Percentiles rank a stretch among this genome's conserved stretches.
These are phyloP conservation scores for Ganoderma multipileum DNA, from an alignment of 1,284 basidiomycete genomes.

Conservation along the genomic window DNA sequence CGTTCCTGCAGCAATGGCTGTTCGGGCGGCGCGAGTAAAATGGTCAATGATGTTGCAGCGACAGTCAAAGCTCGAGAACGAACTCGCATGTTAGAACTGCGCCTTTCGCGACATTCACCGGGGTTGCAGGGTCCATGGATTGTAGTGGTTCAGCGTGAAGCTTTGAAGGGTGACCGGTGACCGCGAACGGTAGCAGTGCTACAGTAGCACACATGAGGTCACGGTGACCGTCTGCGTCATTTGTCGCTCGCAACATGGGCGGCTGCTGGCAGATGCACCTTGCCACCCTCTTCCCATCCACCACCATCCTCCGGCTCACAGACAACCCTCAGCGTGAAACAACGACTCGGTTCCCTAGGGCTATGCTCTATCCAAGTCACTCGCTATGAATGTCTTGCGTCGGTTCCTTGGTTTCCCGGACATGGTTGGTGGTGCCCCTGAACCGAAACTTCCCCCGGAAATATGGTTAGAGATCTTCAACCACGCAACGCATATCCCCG, in stretches of 20 bases:
- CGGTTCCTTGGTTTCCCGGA: not conserved
- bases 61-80: slow-evolving; percentile 48
- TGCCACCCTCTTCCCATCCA: not conserved
- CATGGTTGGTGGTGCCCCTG: not conserved
- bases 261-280: no score
- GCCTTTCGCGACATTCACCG: slow-evolving; percentile 58
- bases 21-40: slow-evolving; percentile 6
- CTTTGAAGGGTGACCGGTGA: not conserved
- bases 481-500: slow-evolving; percentile 40
- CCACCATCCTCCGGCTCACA: not conserved
- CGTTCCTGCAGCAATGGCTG: slow-evolving; percentile 59
- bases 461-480: slow-evolving; percentile 44
- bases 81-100: slow-evolving; percentile 77
- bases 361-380: not conserved
- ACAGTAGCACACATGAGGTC: not conserved
- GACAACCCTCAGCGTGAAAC: not conserved
- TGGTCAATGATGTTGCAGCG: slow-evolving; percentile 36
- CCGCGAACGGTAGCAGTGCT: no score
- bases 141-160: not conserved
- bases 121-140: slow-evolving; percentile 47
- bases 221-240: not conserved
- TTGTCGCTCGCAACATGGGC: not conserved
- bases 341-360: not conserved
- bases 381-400: not conserved
- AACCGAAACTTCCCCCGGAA: slow-evolving; percentile 33